Evolutionary conservation across 163 green algal genomes (phyloP).

Genomic region (Scenedesmus sp.): DNA sequence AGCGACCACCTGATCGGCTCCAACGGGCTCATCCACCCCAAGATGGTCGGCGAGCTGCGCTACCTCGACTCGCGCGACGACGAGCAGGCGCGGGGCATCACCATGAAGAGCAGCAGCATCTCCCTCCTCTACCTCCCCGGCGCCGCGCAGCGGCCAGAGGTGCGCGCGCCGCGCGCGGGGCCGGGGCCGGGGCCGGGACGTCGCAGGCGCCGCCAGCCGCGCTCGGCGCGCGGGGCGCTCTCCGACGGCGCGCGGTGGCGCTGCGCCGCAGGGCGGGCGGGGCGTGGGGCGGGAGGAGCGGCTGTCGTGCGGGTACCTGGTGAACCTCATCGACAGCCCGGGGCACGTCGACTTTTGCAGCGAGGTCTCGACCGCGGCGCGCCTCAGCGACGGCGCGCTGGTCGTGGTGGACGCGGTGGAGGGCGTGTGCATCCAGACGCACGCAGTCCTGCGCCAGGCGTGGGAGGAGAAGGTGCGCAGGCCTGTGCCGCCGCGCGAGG

Average conservation of each 20-base stretch:
- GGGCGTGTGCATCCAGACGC: slow-evolving; percentile 99
- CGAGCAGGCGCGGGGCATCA: slow-evolving; percentile 95
- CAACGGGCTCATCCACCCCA: slow-evolving; percentile 96
- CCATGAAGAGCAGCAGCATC: slow-evolving; percentile 97
- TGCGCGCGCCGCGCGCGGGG: slow-evolving; percentile 28
- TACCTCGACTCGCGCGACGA: slow-evolving; percentile 91
- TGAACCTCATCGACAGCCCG: slow-evolving; percentile 99
- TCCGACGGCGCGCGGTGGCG: background rate
- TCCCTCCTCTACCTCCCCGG: slow-evolving; percentile 89
- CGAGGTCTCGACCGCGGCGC: slow-evolving; percentile 93
- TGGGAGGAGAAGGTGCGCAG: slow-evolving; percentile 88
- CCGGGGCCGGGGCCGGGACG: too few relatives aligned
- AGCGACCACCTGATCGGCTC: slow-evolving; percentile 95
- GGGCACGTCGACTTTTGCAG: slow-evolving; percentile 99
- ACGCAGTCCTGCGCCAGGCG: slow-evolving; percentile 94
- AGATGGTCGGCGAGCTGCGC: slow-evolving; percentile 89
- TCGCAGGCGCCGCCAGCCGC: background rate
- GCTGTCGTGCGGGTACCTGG: slow-evolving; percentile 70
- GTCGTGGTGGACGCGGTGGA: slow-evolving; percentile 97
- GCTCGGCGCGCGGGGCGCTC: too few relatives aligned
- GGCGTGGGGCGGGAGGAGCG: slow-evolving; percentile 47
- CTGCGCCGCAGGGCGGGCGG: slow-evolving; percentile 48
- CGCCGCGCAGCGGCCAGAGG: slow-evolving; percentile 53
- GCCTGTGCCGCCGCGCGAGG: background rate
- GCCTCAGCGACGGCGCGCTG: slow-evolving; percentile 93